These are phyloP conservation scores for Lasiosphaeris hirsuta DNA, from an alignment of 495 filamentous ascomycete genomes.

Conservation along the genomic window DNA sequence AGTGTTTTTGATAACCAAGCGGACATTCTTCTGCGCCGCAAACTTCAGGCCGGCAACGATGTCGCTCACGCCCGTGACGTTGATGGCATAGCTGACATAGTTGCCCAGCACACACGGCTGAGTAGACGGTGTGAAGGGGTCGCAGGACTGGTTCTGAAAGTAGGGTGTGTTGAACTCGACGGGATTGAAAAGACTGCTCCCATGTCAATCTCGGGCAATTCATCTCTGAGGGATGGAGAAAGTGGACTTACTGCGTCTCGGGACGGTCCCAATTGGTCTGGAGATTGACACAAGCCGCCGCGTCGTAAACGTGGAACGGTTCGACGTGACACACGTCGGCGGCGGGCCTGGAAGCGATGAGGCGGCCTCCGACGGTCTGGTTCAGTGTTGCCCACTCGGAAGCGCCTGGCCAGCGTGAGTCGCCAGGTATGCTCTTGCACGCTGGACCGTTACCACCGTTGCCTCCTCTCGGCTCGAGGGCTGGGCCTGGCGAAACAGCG, in stretches of 20 bases:
- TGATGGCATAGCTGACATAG: constrained; percentile 52
- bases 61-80: constrained; percentile 38
- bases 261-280: constrained; percentile 11
- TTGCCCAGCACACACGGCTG: constrained; percentile 51
- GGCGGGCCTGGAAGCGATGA: constrained; percentile 34
- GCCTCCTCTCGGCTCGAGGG: neutral
- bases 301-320: constrained; percentile 26
- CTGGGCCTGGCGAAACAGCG: neutral
- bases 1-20: constrained; percentile 42
- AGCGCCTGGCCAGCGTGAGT: constrained; percentile 20
- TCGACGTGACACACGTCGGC: constrained; percentile 36
- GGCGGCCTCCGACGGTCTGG: constrained; percentile 19
- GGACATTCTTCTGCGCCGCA: constrained; percentile 35
- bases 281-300: constrained; percentile 6
- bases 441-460: neutral
- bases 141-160: constrained; percentile 52
- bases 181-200: constrained; percentile 11
- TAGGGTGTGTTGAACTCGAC: constrained; percentile 41
- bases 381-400: constrained; percentile 24
- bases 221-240: neutral
- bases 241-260: constrained; percentile 7
- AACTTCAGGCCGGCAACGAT: constrained; percentile 45
- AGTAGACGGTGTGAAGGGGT: constrained; percentile 45
- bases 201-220: neutral
- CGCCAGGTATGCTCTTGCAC: constrained; percentile 28